Evolutionary conservation across 305 asterid genomes (phyloP), one percentile per base, ranked within the genome.

Genomic region (Solanum chacoense): DNA sequence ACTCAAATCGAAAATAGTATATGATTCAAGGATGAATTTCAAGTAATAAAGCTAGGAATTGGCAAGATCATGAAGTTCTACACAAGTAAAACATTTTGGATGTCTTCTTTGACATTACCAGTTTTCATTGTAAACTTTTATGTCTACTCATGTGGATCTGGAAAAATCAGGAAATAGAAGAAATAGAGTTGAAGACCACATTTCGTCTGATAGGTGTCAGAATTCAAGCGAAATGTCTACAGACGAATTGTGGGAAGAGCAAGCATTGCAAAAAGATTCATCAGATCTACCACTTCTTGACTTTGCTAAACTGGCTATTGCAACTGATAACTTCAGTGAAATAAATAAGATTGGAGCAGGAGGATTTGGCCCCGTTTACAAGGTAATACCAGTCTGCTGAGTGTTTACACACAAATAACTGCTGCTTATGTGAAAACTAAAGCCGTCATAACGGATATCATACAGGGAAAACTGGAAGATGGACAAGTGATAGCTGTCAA

Each of bases 341-440:
- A 85, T 29, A 28, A 86, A 90, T 71, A 90, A 86, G 87, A 87
- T 90, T 74, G 92, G 92, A 11, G 85, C 80, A 31, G 92, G 90
- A 36, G 92, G 92, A 86, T 88, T 88, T 83, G 92, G 91, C 2
- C 42, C 89, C 6, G 92, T 90, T 88, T 90, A 88, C 73, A 89
- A 88, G 92, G 92, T 90, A 86, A 88, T 71, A 26, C 13, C 45
- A 2, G 8, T 31, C 3, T 67, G 28, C 18, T 3, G 20, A 85
- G n/a, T 67, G 79, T 12, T 7, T n/a, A 1, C 55, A 34, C 13
- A 34, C n/a, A n/a, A 35, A 14, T 20, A 3, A 67, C 10, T 13
- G 7, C 7, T 36, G 38, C 65, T 9, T 0, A 67, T 85, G 80
- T 35, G 36, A 85, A 59, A 59, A 59, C 0, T 59, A 59, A 59